Evolutionary conservation across 768 basidiomycete species (phyloP).

Genomic region (Tubosaeta brunneosetosa): DNA sequence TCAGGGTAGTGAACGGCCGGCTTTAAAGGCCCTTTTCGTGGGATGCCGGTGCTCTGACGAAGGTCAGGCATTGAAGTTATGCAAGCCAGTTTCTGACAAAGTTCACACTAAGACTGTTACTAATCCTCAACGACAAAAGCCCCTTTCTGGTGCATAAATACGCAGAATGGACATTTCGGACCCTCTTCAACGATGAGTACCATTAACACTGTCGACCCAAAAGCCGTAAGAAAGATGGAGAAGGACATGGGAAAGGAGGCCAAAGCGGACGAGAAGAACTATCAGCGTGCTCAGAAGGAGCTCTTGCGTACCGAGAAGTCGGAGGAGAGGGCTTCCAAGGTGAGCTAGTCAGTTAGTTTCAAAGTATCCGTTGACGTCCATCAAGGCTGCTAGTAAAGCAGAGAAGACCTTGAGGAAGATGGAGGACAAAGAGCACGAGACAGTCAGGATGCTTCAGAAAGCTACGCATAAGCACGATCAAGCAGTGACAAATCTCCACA

Average conservation of each 20-base stretch:
- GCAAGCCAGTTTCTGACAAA: too few species aligned
- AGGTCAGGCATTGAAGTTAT: conserved; percentile 8
- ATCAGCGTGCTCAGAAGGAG: conserved; percentile 32
- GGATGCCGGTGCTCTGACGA: conserved; percentile 9
- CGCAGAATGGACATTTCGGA: neutral
- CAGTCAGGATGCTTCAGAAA: conserved; percentile 39
- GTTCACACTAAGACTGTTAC: neutral
- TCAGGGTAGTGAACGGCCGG: conserved; percentile 54
- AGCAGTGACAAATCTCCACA: conserved; percentile 16
- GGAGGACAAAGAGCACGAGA: conserved; percentile 6
- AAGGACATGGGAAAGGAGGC: conserved; percentile 22
- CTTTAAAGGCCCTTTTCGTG: conserved; percentile 19
- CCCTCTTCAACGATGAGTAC: neutral
- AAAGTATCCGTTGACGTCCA: neutral
- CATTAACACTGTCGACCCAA: conserved; percentile 12
- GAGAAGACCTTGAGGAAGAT: conserved; percentile 41
- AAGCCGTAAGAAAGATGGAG: conserved; percentile 38
- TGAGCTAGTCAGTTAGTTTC: neutral
- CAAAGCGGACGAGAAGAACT: neutral
- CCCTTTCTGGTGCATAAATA: neutral
- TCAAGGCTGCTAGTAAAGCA: conserved; percentile 43
- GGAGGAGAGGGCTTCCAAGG: neutral
- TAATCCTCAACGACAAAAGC: neutral
- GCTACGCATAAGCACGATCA: neutral
- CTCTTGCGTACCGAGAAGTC: neutral